Conservation (phyloP, 257 asterid genomes). For the Agastache rugosa region DNA sequence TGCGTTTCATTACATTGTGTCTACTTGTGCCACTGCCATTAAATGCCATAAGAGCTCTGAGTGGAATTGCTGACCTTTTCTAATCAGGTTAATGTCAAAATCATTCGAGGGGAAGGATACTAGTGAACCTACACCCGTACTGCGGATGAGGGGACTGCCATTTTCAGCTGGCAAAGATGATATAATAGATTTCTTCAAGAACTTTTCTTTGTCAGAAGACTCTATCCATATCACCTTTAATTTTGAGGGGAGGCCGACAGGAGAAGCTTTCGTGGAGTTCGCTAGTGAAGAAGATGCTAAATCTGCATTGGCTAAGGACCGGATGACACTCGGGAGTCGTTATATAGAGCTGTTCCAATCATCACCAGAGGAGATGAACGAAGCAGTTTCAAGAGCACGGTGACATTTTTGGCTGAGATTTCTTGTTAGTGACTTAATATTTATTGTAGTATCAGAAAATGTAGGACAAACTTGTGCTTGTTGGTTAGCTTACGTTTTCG, state of each 20-base stretch:
- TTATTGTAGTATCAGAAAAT: not conserved
- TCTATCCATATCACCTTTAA: constrained; percentile 63
- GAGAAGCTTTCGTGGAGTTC: constrained; percentile 96
- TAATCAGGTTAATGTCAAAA: constrained; percentile 61
- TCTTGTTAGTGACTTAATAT: constrained; percentile 14
- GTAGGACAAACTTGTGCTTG: not conserved
- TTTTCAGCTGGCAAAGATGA: constrained; percentile 92
- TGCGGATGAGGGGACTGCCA: constrained; percentile 73
- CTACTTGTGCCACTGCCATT: constrained; percentile 7
- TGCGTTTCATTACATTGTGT: not conserved
- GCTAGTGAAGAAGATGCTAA: constrained; percentile 71
- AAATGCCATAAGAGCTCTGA: constrained; percentile 9
- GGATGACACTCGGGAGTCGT: constrained; percentile 93
- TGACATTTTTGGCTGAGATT: constrained; percentile 38
- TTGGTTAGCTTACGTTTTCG: not conserved
- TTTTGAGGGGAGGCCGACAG: constrained; percentile 76
- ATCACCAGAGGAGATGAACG: constrained; percentile 65
- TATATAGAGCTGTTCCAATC: constrained; percentile 84
- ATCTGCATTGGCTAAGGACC: constrained; percentile 80
- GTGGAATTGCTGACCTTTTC: not conserved
- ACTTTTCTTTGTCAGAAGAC: constrained; percentile 66
- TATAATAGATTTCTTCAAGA: constrained; percentile 77
- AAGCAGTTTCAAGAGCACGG: constrained; percentile 61
- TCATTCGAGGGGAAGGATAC: constrained; percentile 64
- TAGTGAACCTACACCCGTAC: constrained; percentile 58